Evolutionary conservation across 352 stramenopile species (phyloP).

Genomic region (Pythium sukuiense): DNA sequence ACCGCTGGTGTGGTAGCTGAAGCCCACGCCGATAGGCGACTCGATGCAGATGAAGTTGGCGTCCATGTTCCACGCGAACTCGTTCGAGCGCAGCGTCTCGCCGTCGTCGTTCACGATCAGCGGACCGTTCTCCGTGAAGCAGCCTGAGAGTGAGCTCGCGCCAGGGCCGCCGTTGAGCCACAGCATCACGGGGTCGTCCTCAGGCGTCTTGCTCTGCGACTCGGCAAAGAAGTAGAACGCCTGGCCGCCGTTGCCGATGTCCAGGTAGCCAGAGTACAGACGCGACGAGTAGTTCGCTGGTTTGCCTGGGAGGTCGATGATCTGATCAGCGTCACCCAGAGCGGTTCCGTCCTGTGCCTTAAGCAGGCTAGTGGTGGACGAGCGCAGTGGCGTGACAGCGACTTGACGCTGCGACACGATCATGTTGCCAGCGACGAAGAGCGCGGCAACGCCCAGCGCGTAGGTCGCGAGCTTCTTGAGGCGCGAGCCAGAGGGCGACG

Average conservation of each 20-base stretch:
- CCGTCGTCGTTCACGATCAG: slow-evolving; percentile 64
- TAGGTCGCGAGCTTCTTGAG: slow-evolving; percentile 15
- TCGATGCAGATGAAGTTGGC: slow-evolving; percentile 64
- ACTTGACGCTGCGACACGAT: slow-evolving; percentile 20
- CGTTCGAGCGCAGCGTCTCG: slow-evolving; percentile 41
- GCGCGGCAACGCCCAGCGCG: slow-evolving; percentile 21
- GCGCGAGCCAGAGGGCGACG: slow-evolving; percentile 9
- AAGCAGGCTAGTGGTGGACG: background rate
- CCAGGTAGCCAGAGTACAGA: slow-evolving; percentile 63
- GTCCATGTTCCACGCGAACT: slow-evolving; percentile 57
- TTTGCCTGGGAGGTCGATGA: slow-evolving; percentile 41
- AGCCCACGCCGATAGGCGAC: slow-evolving; percentile 64
- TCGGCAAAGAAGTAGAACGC: slow-evolving; percentile 76
- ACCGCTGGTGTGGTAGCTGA: slow-evolving; percentile 58
- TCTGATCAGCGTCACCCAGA: slow-evolving; percentile 43
- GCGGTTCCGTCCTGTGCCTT: background rate
- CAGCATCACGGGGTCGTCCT: slow-evolving; percentile 53
- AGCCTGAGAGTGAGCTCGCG: slow-evolving; percentile 54
- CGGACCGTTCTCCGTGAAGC: slow-evolving; percentile 70
- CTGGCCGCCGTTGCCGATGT: slow-evolving; percentile 49
- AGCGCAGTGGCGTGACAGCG: background rate
- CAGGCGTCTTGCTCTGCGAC: slow-evolving; percentile 43
- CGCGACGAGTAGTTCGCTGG: slow-evolving; percentile 48
- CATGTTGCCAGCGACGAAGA: slow-evolving; percentile 21
- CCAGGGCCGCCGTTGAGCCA: slow-evolving; percentile 75